These are phyloP conservation scores for Hypoxylon sp. DNA, from an alignment of 2,329 filamentous ascomycete species.

Conservation along the genomic window DNA sequence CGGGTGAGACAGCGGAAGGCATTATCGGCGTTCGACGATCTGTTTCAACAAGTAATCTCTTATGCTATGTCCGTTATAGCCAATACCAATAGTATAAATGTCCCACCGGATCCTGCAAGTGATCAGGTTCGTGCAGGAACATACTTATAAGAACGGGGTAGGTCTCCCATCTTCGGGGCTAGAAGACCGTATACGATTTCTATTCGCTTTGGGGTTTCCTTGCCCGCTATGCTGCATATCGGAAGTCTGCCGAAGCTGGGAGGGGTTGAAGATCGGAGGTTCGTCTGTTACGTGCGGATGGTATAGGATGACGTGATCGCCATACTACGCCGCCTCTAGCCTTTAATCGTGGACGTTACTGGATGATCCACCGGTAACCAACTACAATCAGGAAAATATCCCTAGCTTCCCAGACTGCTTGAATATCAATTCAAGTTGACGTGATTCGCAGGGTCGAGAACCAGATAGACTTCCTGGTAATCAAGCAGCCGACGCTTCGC, in stretches of 20 bases:
- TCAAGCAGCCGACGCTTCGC: constrained; percentile 8
- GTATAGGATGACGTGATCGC: constrained; percentile 31
- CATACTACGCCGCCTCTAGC: constrained; percentile 5
- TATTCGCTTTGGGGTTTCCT: constrained; percentile 10
- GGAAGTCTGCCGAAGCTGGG: constrained; percentile 17
- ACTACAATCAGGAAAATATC: not conserved
- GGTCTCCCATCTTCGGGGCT: constrained; percentile 6
- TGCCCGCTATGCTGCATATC: constrained; percentile 15
- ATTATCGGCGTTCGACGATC: constrained; percentile 12
- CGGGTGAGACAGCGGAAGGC: constrained; percentile 29
- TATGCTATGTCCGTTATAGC: constrained; percentile 4
- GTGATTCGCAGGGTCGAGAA: not conserved
- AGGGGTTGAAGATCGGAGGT: constrained; percentile 10
- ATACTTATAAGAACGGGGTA: constrained; percentile 23
- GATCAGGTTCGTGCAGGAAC: constrained; percentile 11
- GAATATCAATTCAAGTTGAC: no score
- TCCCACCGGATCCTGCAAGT: no score
- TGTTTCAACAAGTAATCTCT: not conserved
- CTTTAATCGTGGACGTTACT: constrained; percentile 1
- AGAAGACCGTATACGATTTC: no score
- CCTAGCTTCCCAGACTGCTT: no score
- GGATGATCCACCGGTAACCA: not conserved
- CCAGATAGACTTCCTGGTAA: not conserved
- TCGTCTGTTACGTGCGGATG: constrained; percentile 30
- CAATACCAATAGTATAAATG: no score